phyloP scores from a whole-genome alignment of 768 basidiomycete species.

The Macrolepiota albuminosa region DNA sequence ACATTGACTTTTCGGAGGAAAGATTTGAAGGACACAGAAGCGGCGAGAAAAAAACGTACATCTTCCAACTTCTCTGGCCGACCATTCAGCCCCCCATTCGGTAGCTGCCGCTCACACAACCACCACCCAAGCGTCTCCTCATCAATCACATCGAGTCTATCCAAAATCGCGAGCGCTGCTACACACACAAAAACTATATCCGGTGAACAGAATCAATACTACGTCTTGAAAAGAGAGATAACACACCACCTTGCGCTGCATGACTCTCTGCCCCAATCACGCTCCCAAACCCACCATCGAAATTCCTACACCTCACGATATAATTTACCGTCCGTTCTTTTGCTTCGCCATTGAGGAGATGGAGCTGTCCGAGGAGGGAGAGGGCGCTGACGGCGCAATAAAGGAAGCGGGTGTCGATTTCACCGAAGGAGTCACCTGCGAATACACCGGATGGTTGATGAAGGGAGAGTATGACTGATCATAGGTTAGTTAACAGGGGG shows the following conservation, averaged over 20 bases:
- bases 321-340: slow-evolving; percentile 67
- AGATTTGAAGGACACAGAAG: neutral
- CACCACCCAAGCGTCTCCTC: slow-evolving; percentile 83
- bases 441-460: slow-evolving; percentile 88
- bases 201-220: neutral
- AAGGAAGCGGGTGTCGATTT: slow-evolving; percentile 85
- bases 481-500: neutral
- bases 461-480: slow-evolving; percentile 72
- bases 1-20: neutral
- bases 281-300: slow-evolving; percentile 93
- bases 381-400: slow-evolving; percentile 85
- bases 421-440: slow-evolving; percentile 88
- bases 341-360: slow-evolving; percentile 60
- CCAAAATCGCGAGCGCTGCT: slow-evolving; percentile 83
- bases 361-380: slow-evolving; percentile 73
- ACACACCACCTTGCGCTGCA: slow-evolving; percentile 72
- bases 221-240: neutral
- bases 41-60: slow-evolving; percentile 45
- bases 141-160: slow-evolving; percentile 77
- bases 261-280: slow-evolving; percentile 88
- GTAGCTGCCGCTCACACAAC: slow-evolving; percentile 90
- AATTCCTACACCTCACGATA: slow-evolving; percentile 78
- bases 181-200: slow-evolving; percentile 82
- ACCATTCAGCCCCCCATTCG: slow-evolving; percentile 92
- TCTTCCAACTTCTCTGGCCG: slow-evolving; percentile 98